phyloP scores from a whole-genome alignment of 2,329 filamentous ascomycete species.

The Nannizziopsis barbatae region DNA sequence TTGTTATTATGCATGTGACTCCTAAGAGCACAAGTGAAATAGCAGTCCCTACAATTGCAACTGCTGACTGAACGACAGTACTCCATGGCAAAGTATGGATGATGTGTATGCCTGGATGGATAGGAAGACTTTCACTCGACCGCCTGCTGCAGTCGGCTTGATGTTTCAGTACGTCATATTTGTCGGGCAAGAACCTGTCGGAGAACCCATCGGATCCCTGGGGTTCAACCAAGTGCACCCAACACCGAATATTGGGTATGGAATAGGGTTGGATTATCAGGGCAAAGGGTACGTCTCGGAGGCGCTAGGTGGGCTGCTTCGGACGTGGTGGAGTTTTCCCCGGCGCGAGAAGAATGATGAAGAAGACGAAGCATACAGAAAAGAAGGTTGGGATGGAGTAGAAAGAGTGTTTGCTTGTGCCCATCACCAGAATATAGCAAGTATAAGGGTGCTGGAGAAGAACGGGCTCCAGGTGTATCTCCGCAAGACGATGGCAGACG shows the following conservation, averaged over 20 bases:
- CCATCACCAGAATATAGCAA: slow-evolving; percentile 11
- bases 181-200: slow-evolving; percentile 7
- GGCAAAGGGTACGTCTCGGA: slow-evolving; percentile 16
- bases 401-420: slow-evolving; percentile 11
- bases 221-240: slow-evolving; percentile 13
- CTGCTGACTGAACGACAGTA: background rate
- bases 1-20: too few species aligned
- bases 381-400: slow-evolving; percentile 1
- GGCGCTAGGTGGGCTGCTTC: slow-evolving; percentile 10
- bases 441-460: slow-evolving; percentile 13
- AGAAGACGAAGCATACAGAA: background rate
- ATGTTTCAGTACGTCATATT: slow-evolving; percentile 10
- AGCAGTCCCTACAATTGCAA: too few species aligned
- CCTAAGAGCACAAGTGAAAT: too few species aligned
- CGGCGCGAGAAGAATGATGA: background rate
- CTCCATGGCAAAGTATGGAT: background rate
- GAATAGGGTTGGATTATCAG: slow-evolving; percentile 5
- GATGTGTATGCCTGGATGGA: slow-evolving; percentile 8
- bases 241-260: slow-evolving; percentile 14
- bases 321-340: slow-evolving; percentile 14
- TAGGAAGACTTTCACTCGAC: slow-evolving; percentile 8
- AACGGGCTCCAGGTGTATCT: slow-evolving; percentile 12
- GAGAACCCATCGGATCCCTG: slow-evolving; percentile 11
- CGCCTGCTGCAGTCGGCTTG: slow-evolving; percentile 6
- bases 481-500: slow-evolving; percentile 6